These are phyloP conservation scores for Solanum virginianum DNA, from an alignment of 257 asterid species.

Conservation along the genomic window DNA sequence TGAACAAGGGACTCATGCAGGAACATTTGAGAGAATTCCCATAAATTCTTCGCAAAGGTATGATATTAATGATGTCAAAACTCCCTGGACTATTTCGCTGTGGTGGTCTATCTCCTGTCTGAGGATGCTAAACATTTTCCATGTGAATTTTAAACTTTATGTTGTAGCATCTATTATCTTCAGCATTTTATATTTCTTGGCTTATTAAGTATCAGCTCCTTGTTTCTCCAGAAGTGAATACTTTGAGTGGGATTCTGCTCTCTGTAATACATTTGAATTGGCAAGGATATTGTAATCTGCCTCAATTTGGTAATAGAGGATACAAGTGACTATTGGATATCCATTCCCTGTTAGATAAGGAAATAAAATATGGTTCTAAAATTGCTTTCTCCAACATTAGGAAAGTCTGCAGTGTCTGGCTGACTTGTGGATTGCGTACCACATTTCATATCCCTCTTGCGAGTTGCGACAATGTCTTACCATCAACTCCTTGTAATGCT, in stretches of 20 bases:
- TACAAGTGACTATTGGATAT: neutral
- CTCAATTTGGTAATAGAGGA: neutral
- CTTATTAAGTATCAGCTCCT: neutral
- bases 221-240: neutral
- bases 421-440: neutral
- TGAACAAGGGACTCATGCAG: conserved; percentile 29
- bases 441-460: neutral
- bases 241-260: neutral
- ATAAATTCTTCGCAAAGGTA: conserved; percentile 35
- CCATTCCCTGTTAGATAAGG: neutral
- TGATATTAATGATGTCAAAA: neutral
- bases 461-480: neutral
- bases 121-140: neutral
- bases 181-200: neutral
- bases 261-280: neutral
- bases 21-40: conserved; percentile 26
- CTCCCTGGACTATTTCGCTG: neutral
- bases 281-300: neutral
- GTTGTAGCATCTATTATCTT: neutral
- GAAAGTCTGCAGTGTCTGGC: neutral
- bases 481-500: neutral
- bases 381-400: neutral
- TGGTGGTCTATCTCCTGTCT: neutral
- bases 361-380: neutral
- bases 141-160: neutral